phyloP scores from a whole-genome alignment of 2,329 filamentous ascomycete species.

The Aspergillus fumigatiaffinis region DNA sequence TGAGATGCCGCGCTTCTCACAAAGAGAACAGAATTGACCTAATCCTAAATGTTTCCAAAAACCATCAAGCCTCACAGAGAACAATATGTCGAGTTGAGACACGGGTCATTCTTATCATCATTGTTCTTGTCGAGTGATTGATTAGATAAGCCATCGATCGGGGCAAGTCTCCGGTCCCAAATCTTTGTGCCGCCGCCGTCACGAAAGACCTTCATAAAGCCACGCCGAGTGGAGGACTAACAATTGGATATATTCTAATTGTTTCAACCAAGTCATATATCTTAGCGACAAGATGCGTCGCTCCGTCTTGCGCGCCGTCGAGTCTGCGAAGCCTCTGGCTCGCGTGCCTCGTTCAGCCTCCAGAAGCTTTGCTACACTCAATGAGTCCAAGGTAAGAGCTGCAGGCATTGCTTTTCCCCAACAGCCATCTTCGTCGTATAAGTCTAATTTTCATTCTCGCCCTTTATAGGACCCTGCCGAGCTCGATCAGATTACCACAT shows the following conservation, averaged over 20 bases:
- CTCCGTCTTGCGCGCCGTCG: conserved; percentile 37
- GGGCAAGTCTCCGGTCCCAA: conserved; percentile 19
- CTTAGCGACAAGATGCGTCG: conserved; percentile 31
- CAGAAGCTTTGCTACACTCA: conserved; percentile 35
- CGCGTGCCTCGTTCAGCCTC: conserved; percentile 31
- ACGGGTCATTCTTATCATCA: not conserved
- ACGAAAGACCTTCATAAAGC: conserved; percentile 5
- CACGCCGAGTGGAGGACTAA: conserved; percentile 3
- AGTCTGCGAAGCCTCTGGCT: conserved; percentile 35
- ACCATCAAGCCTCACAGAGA: not conserved
- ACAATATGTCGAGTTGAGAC: not conserved
- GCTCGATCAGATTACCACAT: conserved; percentile 79
- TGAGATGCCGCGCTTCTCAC: not conserved
- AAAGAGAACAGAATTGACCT: not conserved
- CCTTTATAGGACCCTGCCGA: conserved; percentile 69
- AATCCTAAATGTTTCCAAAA: not conserved
- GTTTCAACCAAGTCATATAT: conserved; percentile 1
- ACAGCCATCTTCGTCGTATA: not conserved
- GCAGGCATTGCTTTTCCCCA: not conserved
- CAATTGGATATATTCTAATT: conserved; percentile 5
- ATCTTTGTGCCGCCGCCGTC: conserved; percentile 13
- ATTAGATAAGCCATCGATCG: conserved; percentile 29
- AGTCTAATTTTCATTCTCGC: conserved; percentile 6
- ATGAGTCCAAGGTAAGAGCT: conserved; percentile 32
- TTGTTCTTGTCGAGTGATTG: conserved; percentile 1